phyloP scores from a whole-genome alignment of 78 protist genomes.

The Creolimax fragrantissima region DNA sequence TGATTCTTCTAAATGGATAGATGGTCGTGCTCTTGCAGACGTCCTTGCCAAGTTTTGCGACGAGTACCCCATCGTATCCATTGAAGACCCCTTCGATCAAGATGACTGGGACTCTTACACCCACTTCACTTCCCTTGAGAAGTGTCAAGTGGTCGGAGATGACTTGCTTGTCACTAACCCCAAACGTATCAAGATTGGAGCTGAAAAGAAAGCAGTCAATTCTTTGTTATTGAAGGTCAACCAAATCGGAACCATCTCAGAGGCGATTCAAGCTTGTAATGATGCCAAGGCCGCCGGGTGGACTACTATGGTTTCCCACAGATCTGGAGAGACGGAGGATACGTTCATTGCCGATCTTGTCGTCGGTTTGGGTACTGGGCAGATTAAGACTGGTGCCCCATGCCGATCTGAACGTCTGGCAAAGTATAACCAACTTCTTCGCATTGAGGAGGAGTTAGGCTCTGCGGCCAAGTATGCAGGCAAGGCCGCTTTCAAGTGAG shows the following conservation, averaged over 20 bases:
- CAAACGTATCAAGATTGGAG: constrained; percentile 82
- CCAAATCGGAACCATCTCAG: constrained; percentile 87
- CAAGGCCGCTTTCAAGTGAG: not conserved
- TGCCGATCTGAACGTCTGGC: constrained; percentile 96
- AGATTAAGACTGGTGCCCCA: constrained; percentile 99
- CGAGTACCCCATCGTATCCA: constrained; percentile 77
- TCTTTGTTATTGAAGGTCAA: constrained; percentile 94
- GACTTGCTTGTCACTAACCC: constrained; percentile 96
- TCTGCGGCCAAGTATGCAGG: not conserved
- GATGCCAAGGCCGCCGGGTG: constrained; percentile 57
- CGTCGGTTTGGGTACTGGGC: constrained; percentile 91
- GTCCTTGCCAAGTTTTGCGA: constrained; percentile 26
- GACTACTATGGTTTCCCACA: constrained; percentile 95
- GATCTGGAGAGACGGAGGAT: constrained; percentile 98
- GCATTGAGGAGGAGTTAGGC: constrained; percentile 77
- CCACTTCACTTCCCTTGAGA: not conserved
- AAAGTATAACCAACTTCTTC: constrained; percentile 98
- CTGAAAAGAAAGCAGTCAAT: constrained; percentile 83
- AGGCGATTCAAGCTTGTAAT: constrained; percentile 76
- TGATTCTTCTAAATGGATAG: not conserved
- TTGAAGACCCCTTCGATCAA: constrained; percentile 98
- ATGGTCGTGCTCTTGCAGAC: constrained; percentile 49
- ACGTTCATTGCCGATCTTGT: constrained; percentile 96
- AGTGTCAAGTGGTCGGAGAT: constrained; percentile 94
- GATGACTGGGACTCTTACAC: constrained; percentile 78